Percentiles rank a stretch among this genome's conserved stretches.
Conservation (phyloP, 345 rosid genomes). For the Triadica sebifera region DNA sequence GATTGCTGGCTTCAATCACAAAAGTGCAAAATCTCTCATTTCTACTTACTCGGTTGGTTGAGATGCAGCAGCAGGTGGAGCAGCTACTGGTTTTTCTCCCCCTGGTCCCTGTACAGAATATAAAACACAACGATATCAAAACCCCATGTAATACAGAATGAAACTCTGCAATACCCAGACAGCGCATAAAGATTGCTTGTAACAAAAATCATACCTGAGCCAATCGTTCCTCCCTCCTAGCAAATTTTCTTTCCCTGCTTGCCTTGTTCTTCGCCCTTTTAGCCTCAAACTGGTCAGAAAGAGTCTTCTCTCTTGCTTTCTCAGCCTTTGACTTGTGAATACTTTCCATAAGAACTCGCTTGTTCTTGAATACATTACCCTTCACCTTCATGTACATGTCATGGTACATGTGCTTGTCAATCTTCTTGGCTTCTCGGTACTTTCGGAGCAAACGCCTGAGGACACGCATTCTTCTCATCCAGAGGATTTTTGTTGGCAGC, state of each 20-base stretch:
- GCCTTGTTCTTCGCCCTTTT: constrained; percentile 97
- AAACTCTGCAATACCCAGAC: no score
- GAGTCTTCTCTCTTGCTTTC: constrained; percentile 93
- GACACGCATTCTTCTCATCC: constrained; percentile 99
- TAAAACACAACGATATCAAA: background rate
- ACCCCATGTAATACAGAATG: background rate
- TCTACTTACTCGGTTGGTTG: constrained; percentile 1
- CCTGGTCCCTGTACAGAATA: constrained; percentile 22
- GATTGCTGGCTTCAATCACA: background rate
- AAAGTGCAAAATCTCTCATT: no score
- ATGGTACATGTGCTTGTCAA: constrained; percentile 97
- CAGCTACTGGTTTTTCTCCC: constrained; percentile 21
- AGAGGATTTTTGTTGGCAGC: constrained; percentile 83
- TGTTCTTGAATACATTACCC: constrained; percentile 96
- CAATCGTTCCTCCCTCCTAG: constrained; percentile 85
- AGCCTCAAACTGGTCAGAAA: constrained; percentile 92
- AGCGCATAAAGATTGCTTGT: background rate
- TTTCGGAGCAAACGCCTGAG: constrained; percentile 85
- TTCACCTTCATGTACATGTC: constrained; percentile 99
- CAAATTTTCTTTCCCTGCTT: constrained; percentile 84
- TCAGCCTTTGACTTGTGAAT: constrained; percentile 96
- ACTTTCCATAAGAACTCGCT: constrained; percentile 94
- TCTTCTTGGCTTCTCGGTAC: constrained; percentile 86
- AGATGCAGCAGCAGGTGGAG: constrained; percentile 17
- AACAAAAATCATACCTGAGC: constrained; percentile 53